phyloP scores from a whole-genome alignment of 305 asterid species.

The Rubia peregrina region DNA sequence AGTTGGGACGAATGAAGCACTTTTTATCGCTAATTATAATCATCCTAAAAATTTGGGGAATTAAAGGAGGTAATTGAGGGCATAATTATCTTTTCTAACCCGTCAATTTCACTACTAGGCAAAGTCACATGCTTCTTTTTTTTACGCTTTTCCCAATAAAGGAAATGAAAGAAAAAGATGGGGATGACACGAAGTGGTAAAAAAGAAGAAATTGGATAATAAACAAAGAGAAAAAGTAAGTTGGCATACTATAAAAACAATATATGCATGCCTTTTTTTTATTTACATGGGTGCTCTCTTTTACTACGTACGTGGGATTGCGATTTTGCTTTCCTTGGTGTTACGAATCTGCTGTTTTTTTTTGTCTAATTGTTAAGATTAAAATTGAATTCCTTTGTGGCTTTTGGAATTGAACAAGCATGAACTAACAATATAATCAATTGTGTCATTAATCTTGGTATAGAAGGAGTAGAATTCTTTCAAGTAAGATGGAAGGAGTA shows the following conservation, averaged over 20 bases:
- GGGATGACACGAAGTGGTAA: conserved; percentile 24
- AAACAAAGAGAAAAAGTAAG: conserved; percentile 17
- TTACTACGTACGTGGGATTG: conserved; percentile 15
- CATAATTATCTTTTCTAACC: conserved; percentile 1
- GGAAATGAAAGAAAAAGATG: conserved; percentile 29
- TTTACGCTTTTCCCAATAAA: conserved; percentile 28
- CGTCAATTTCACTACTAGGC: conserved; percentile 16
- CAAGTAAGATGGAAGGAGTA: too few relatives aligned
- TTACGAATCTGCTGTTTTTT: conserved; percentile 11
- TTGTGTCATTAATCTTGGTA: too few relatives aligned
- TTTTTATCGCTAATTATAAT: too few relatives aligned
- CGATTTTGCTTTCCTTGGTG: conserved; percentile 17
- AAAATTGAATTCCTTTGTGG: neutral
- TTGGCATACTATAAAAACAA: conserved; percentile 3
- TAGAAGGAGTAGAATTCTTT: too few relatives aligned
- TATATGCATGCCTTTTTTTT: conserved; percentile 22
- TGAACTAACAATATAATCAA: too few relatives aligned
- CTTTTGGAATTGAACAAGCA: too few relatives aligned
- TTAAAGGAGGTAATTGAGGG: neutral
- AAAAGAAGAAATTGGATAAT: conserved; percentile 10
- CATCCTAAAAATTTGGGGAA: neutral
- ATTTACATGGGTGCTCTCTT: conserved; percentile 6
- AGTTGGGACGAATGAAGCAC: too few relatives aligned
- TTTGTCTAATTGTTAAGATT: neutral
- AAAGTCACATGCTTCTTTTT: conserved; percentile 26